Conservation (phyloP, 163 green algal species). For the Scenedesmus sp. region DNA sequence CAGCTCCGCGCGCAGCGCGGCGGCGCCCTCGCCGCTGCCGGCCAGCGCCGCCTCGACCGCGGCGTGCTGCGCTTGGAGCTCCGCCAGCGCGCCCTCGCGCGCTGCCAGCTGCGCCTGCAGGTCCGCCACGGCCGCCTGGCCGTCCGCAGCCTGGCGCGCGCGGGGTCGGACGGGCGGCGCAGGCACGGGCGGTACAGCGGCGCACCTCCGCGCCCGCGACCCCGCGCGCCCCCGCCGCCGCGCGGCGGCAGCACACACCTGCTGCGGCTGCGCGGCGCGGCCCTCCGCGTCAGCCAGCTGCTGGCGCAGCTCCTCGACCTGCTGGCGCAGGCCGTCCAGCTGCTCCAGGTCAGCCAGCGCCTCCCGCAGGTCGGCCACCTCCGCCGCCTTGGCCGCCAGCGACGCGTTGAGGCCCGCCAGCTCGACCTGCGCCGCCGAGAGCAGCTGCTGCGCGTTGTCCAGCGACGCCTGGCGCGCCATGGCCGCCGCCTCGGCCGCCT, state of each 20-base stretch:
- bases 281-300: neutral
- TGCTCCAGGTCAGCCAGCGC: neutral
- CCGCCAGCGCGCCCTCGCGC: neutral
- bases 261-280: neutral
- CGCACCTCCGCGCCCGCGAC: neutral
- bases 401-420: neutral
- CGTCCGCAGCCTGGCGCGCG: constrained; percentile 3
- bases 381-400: neutral
- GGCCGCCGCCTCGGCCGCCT: neutral
- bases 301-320: constrained; percentile 6
- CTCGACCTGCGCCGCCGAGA: neutral
- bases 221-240: no score
- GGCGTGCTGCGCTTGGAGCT: neutral
- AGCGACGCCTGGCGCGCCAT: neutral
- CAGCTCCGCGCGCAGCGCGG: neutral
- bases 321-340: neutral
- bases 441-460: neutral
- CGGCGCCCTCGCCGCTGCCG: neutral
- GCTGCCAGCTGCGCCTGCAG: constrained; percentile 10
- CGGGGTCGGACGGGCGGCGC: no score
- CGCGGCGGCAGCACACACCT: no score
- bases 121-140: neutral
- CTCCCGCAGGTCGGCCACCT: neutral
- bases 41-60: no score
- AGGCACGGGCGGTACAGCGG: no score